Evolutionary conservation across 176 grass and related monocot genomes (phyloP).

Genomic region (Oryza officinalis): DNA sequence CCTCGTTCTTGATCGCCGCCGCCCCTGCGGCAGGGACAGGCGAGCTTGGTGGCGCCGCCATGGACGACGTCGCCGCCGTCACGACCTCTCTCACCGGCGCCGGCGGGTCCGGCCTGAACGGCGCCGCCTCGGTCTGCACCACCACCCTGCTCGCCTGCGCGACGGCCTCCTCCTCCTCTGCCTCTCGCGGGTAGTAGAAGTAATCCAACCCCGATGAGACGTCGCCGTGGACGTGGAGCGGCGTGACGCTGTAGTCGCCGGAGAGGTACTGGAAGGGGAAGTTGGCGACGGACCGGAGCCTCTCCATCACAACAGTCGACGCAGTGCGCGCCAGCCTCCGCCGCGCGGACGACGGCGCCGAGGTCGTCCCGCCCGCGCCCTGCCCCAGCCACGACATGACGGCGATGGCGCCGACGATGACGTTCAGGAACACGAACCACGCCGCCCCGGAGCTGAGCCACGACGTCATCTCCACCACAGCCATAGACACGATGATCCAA

Average conservation of each 20-base stretch:
- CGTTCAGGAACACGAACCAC: constrained; percentile 42
- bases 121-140: background rate
- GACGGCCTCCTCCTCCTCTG: background rate
- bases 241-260: background rate
- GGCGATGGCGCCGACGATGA: constrained; percentile 30
- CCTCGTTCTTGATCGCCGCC: background rate
- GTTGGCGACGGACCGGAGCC: constrained; percentile 23
- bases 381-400: constrained; percentile 5
- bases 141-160: background rate
- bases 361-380: too few relatives aligned
- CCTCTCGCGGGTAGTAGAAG: background rate
- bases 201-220: background rate
- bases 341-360: background rate
- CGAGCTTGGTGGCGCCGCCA: background rate
- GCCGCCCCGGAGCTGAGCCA: constrained; percentile 40
- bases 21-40: background rate
- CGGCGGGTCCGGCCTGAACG: background rate
- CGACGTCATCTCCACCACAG: background rate
- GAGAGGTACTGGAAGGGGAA: constrained; percentile 1
- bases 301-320: constrained; percentile 12
- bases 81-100: background rate
- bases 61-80: background rate
- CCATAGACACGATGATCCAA: constrained; percentile 4
- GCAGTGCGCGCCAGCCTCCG: background rate
- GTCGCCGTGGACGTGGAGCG: background rate